These are phyloP conservation scores for Knoxia roxburghii DNA, from an alignment of 257 asterid species.

Conservation along the genomic window DNA sequence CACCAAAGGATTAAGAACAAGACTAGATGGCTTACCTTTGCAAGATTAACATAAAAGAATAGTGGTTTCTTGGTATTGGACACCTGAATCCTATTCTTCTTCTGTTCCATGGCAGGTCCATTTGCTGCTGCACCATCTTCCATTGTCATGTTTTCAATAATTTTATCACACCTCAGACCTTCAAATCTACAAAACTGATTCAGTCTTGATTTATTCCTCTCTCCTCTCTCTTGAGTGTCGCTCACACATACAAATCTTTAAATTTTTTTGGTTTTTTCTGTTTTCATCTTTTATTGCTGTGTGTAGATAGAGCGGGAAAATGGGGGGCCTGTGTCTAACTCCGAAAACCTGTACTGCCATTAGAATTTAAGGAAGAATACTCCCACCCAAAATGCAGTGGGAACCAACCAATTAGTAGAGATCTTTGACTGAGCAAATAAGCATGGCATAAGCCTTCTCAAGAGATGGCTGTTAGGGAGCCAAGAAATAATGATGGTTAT, in stretches of 20 bases:
- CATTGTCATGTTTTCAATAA: constrained; percentile 29
- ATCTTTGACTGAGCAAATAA: constrained; percentile 34
- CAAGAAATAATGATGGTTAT: constrained; percentile 11
- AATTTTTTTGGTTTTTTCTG: not conserved
- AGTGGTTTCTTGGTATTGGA: constrained; percentile 61
- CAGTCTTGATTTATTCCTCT: not conserved
- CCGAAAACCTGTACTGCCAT: constrained; percentile 21
- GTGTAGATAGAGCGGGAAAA: constrained; percentile 2
- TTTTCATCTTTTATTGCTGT: constrained; percentile 1
- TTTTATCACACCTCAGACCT: not conserved
- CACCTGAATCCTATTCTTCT: constrained; percentile 54
- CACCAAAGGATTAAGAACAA: not conserved
- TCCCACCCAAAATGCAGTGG: constrained; percentile 10
- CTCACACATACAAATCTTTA: not conserved
- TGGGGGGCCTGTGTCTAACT: constrained; percentile 16
- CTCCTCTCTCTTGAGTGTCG: not conserved
- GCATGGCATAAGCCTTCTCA: no score
- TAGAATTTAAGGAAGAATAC: constrained; percentile 10
- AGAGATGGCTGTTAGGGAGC: not conserved
- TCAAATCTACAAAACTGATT: not conserved
- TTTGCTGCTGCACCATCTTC: constrained; percentile 29
- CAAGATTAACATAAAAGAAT: constrained; percentile 59
- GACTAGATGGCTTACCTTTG: no score
- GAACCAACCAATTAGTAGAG: constrained; percentile 16
- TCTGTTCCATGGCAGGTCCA: constrained; percentile 24